phyloP scores from a whole-genome alignment of 2,329 filamentous ascomycete genomes.

The Ophiosphaerella korrae region DNA sequence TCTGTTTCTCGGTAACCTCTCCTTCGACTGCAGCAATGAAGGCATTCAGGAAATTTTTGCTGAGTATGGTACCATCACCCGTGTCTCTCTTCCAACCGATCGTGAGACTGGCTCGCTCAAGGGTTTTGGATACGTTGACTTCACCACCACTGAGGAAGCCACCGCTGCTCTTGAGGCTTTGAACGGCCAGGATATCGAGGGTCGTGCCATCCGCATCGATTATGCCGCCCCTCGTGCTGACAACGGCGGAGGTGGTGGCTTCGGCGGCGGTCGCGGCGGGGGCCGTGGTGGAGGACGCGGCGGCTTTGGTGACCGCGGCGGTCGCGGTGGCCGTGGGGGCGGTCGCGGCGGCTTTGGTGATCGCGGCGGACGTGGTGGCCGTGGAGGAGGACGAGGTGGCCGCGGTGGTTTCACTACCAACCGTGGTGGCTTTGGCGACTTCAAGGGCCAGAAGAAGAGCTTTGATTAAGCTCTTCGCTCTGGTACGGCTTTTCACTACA shows the following conservation, averaged over 20 bases:
- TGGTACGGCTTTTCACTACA: background rate
- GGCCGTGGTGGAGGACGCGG: slow-evolving; percentile 56
- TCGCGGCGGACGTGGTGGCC: slow-evolving; percentile 56
- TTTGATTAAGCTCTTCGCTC: slow-evolving; percentile 52
- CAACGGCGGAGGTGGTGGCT: slow-evolving; percentile 60
- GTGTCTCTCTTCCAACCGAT: slow-evolving; percentile 87
- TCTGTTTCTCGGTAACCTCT: slow-evolving; percentile 89
- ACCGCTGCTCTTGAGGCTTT: slow-evolving; percentile 72
- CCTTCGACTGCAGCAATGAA: slow-evolving; percentile 82
- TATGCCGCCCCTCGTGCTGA: slow-evolving; percentile 71
- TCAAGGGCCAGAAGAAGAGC: slow-evolving; percentile 80
- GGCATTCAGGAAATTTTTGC: slow-evolving; percentile 74
- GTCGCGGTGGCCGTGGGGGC: slow-evolving; percentile 49
- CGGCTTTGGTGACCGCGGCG: slow-evolving; percentile 56
- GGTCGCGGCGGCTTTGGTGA: slow-evolving; percentile 56
- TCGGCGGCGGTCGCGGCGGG: slow-evolving; percentile 58
- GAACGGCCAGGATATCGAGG: slow-evolving; percentile 72
- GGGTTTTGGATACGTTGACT: slow-evolving; percentile 92
- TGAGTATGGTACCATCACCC: slow-evolving; percentile 71
- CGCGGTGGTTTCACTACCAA: slow-evolving; percentile 51
- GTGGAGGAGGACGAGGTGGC: slow-evolving; percentile 56
- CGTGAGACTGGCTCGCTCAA: slow-evolving; percentile 82
- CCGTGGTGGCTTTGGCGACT: slow-evolving; percentile 66
- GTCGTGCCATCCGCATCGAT: slow-evolving; percentile 81
- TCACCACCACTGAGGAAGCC: slow-evolving; percentile 81